phyloP scores from a whole-genome alignment of 2,329 filamentous ascomycete species.

The Gyromitra esculenta region DNA sequence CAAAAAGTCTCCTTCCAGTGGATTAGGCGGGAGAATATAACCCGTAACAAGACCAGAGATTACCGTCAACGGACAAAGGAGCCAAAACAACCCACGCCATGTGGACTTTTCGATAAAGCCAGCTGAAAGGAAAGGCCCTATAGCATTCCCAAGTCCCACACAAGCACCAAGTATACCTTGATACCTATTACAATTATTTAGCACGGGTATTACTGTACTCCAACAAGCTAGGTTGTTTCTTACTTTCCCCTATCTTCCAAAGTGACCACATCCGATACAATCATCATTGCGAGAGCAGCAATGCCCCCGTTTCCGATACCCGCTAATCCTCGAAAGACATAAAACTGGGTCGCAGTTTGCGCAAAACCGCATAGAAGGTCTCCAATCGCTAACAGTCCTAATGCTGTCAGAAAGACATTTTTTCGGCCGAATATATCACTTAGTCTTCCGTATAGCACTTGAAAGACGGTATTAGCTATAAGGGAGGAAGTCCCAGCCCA shows the following conservation, averaged over 20 bases:
- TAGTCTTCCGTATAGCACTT: constrained; percentile 71
- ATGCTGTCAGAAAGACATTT: constrained; percentile 66
- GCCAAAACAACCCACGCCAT: constrained; percentile 64
- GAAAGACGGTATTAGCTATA: constrained; percentile 71
- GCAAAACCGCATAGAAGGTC: constrained; percentile 71
- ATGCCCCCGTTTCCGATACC: constrained; percentile 71
- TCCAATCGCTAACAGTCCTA: constrained; percentile 67
- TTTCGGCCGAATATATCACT: constrained; percentile 72
- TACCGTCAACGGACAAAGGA: constrained; percentile 66
- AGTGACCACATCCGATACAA: constrained; percentile 70
- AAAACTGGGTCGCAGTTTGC: constrained; percentile 68
- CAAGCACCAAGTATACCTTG: constrained; percentile 34
- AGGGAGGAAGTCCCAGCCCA: constrained; percentile 57
- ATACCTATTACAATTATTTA: constrained; percentile 16
- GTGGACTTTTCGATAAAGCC: constrained; percentile 60
- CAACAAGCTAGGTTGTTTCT: constrained; percentile 23
- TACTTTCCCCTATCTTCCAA: constrained; percentile 69
- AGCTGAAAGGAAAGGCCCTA: constrained; percentile 59
- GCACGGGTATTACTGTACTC: neutral
- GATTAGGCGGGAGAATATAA: constrained; percentile 66
- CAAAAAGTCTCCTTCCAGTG: constrained; percentile 63
- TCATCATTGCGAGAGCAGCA: constrained; percentile 69
- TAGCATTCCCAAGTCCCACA: constrained; percentile 40
- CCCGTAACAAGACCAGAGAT: constrained; percentile 63
- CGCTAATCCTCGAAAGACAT: constrained; percentile 69